Base-by-base conservation (phyloP, 1,139 yeast species). In the Zygoascus hellenicus region DNA sequence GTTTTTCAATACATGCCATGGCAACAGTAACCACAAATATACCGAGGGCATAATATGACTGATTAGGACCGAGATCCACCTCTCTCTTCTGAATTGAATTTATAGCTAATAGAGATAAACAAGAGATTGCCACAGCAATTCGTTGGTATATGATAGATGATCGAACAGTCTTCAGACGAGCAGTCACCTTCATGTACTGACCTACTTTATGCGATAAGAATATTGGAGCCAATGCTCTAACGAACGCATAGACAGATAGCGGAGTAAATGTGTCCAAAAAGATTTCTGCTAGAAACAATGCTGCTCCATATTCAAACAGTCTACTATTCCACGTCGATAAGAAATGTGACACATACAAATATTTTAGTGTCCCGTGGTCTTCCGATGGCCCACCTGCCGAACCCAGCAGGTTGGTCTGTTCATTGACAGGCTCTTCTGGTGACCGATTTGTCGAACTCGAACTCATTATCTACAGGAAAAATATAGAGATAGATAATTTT, bases 321-420 rank as follows among this genome's bases (percentile, higher is more conserved):
- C 70, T 55, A 5, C 66, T 56, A 46, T 67, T 66, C 68, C 69
- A 66, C 15, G 67, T 63, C 16, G 67, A 66, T 11, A 66, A 54
- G 32, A 57, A 54, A 46, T 66, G 70, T 0, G 69, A 65, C 9
- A 58, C 38, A 49, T 63, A 64, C 1, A 65, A 48, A 13, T 36
- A 36, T 19, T 36, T 36, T 29, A 36, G 22, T 2, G 39, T 22
- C 3, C 16, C 16, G 15, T 36, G 39, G 3, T 17, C 11, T 11
- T 19, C 29, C 5, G 39, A 29, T 19, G 30, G n/a, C 13, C 19
- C 30, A 13, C n/a, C 30, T 10, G 39, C 29, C n/a, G 39, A 15
- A 36, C 13, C 29, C 39, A 36, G 30, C 9, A 36, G n/a, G 11
- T 29, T 36, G 3, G 39, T 19, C 10, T 29, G n/a, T 14, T 36